phyloP scores from a whole-genome alignment of 1,139 yeast species.

The Taphrina pruni region DNA sequence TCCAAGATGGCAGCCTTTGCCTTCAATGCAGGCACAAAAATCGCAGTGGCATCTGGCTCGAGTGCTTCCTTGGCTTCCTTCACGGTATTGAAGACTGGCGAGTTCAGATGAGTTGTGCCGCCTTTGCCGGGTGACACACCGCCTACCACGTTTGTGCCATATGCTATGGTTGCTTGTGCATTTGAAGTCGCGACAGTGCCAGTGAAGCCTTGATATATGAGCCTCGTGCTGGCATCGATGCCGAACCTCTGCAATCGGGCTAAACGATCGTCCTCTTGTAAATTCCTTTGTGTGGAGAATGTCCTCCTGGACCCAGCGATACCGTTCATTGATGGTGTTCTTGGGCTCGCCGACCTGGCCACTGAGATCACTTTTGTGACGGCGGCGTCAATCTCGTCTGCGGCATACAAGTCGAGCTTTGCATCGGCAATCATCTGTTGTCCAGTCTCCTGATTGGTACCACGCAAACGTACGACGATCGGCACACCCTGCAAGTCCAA shows the following conservation, averaged over 20 bases:
- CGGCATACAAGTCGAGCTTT: constrained; percentile 16
- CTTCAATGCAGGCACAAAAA: constrained; percentile 36
- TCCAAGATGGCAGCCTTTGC: constrained; percentile 39
- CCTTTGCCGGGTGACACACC: constrained; percentile 39
- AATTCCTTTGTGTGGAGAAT: not conserved
- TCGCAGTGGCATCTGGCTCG: constrained; percentile 35
- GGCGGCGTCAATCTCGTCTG: constrained; percentile 22
- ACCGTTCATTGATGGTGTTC: not conserved
- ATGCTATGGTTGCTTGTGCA: constrained; percentile 82
- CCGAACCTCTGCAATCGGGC: constrained; percentile 6
- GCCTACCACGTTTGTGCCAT: constrained; percentile 75
- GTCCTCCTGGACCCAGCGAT: not conserved
- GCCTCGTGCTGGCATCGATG: constrained; percentile 25
- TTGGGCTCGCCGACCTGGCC: not conserved
- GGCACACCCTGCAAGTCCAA: constrained; percentile 25
- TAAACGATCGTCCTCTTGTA: not conserved
- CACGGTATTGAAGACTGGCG: constrained; percentile 34
- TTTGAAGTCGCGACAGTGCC: constrained; percentile 98
- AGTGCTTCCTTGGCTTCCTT: constrained; percentile 14
- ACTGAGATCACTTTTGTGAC: constrained; percentile 15
- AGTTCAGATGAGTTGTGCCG: constrained; percentile 23
- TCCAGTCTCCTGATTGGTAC: constrained; percentile 29
- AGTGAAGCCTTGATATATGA: constrained; percentile 64
- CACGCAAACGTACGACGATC: constrained; percentile 31
- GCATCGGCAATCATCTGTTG: constrained; percentile 31